A percentile compares a stretch with the other conserved stretches of the same genome.
Evolutionary conservation across 768 basidiomycete species (phyloP).

Genomic region (Tricholoma sp.): DNA sequence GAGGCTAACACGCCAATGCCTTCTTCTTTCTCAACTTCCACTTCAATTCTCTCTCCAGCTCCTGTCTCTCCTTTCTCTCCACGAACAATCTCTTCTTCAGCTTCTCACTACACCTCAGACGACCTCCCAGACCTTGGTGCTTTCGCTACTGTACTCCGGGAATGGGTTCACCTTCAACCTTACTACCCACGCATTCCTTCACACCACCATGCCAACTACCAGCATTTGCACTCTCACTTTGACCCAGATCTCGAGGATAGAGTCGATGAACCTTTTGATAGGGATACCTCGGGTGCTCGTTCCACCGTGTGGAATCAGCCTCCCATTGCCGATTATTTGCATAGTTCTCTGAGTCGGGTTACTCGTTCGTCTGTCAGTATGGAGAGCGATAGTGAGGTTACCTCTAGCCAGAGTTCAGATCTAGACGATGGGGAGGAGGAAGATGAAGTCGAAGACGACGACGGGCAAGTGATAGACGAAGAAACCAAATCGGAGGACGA

Average conservation of each 20-base stretch:
- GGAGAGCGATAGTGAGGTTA: neutral
- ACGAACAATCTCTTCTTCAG: slow-evolving; percentile 8
- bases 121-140: slow-evolving; percentile 72
- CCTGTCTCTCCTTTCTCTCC: slow-evolving; percentile 3
- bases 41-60: neutral
- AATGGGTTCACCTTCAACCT: slow-evolving; percentile 51
- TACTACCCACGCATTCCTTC: slow-evolving; percentile 32
- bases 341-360: neutral
- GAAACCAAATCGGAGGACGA: slow-evolving; percentile 3
- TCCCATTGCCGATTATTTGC: slow-evolving; percentile 54
- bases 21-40: neutral
- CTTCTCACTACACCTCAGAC: slow-evolving; percentile 51
- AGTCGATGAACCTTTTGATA: neutral
- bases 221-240: slow-evolving; percentile 3
- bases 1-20: neutral
- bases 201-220: slow-evolving; percentile 12
- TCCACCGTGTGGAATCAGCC: slow-evolving; percentile 66
- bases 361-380: neutral
- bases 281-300: slow-evolving; percentile 22
- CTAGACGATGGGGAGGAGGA: neutral
- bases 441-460: neutral
- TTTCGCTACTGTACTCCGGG: slow-evolving; percentile 66
- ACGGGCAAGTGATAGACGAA: neutral
- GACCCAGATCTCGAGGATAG: neutral
- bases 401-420: neutral